Evolutionary conservation across 2,329 filamentous ascomycete genomes (phyloP), one percentile per base, ranked within the genome.

Genomic region (Penicillium sp.): DNA sequence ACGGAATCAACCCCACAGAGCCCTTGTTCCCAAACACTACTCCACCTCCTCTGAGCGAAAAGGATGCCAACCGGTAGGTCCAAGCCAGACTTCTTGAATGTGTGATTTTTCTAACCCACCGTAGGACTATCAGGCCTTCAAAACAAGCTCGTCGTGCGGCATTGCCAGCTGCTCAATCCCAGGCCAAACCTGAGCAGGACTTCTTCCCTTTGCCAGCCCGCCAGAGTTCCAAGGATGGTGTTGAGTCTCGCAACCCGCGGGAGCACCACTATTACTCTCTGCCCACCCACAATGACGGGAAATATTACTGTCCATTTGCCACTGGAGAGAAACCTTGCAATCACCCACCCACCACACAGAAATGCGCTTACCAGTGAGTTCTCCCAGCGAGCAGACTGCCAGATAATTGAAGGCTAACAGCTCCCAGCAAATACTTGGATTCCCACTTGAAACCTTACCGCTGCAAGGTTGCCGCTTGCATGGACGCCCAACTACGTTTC

Each of bases 361-460:
- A 95, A 78, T 95, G 90, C 80, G 94, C 95, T 70, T 96, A 95
- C 62, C 89, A 95, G 89, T 94, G 82, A 77, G 86, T 70, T 15
- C 14, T 33, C 37, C 32, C 14, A n/a, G 15, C 43, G 52, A 44
- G 28, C 2, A 8, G 5, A 27, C 25, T 12, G 8, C 8, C 10
- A 35, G 8, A 4, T 11, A 32, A 27, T 17, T 22, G 26, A 15
- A 14, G 38, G 17, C 50, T 52, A 52, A 46, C 56, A 51, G 51
- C 61, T 43, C 18, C 32, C 61, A 95, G 89, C 76, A 96, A 96
- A 76, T 95, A 92, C 56, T 81, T 96, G 52, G 90, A 96, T 68
- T 95, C 90, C 17, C 90, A 96, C 69, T 68, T 95, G 59, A 95
- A 93, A 76, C 90, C 90, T 11, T 96, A 95, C 71, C 82, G 86